Percentiles rank a stretch among this genome's conserved stretches.
Evolutionary conservation across 345 rosid genomes (phyloP).

Genomic region (Ricinus communis): DNA sequence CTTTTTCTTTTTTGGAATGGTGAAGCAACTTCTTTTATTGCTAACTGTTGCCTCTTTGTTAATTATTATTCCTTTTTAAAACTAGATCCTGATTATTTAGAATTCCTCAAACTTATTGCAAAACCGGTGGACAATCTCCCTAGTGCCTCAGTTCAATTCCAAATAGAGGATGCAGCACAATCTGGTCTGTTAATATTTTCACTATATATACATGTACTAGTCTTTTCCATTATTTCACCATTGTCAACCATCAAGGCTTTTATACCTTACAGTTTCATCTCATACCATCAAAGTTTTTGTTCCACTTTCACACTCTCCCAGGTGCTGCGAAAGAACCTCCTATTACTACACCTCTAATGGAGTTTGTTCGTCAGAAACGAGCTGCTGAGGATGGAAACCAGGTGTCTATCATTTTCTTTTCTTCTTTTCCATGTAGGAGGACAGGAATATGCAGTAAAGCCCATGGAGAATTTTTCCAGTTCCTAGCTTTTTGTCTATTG

Average conservation of each 20-base stretch:
- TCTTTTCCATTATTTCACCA: background rate
- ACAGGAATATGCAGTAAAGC: background rate
- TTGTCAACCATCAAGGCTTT: no score
- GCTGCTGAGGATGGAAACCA: conserved; percentile 41
- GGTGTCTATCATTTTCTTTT: background rate
- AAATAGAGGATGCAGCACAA: conserved; percentile 64
- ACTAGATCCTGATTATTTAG: conserved; percentile 67
- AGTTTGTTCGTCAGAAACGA: conserved; percentile 65
- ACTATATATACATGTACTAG: background rate
- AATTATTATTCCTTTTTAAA: background rate
- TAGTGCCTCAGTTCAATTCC: conserved; percentile 63
- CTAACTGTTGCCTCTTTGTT: no score
- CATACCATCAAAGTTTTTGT: conserved; percentile 9
- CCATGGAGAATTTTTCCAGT: no score
- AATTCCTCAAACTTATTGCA: conserved; percentile 62
- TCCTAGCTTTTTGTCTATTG: no score
- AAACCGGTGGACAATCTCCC: conserved; percentile 65
- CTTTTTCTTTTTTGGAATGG: background rate
- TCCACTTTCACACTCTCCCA: conserved; percentile 17
- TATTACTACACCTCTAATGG: conserved; percentile 68
- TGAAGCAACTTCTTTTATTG: no score
- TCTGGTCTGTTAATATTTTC: conserved; percentile 43
- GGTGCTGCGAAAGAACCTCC: conserved; percentile 45
- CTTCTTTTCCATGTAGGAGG: background rate
- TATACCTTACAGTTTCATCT: background rate